Evolutionary conservation across 2,329 filamentous ascomycete genomes (phyloP), one percentile per base, ranked within the genome.

Genomic region (Colletotrichum eleusines): DNA sequence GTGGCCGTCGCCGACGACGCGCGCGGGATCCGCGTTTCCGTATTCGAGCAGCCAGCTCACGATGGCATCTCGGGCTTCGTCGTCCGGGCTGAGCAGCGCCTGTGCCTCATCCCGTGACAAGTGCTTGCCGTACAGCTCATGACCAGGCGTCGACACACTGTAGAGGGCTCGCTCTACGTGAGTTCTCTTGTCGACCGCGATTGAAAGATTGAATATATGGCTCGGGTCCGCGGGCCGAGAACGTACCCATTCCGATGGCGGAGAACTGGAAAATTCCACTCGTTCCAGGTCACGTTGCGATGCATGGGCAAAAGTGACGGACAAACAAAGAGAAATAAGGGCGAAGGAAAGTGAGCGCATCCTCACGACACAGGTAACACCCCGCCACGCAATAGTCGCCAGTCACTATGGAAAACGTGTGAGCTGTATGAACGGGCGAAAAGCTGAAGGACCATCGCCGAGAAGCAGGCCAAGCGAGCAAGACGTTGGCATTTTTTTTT

Each of bases 91-190:
- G 31, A 88, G 80, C 72, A 88, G 81, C 12, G 81, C 79, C 64
- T 84, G 83, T 65, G 88, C 83, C 72, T 87, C 83, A 12, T 85
- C 80, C 9, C 84, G 81, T 20, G 80, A 78, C 73, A 87, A 81
- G 73, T 88, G 82, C 53, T 82, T 80, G 23, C 87, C 86, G 69
- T 88, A 88, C 23, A 79, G 81, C 1, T 76, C 66, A 66, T 84
- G 80, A 5, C 77, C 79, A 0, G 87, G 87, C 0, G 85, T 84
- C 2, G 86, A 87, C 73, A 88, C 82, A 28, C 85, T 80, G 53
- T 83, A 73, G 14, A 88, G 78, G 2, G 82, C 81, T 58, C 81
- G 77, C 65, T 86, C 85, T 33, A 88, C 67, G 11, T 70, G 63
- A 3, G n/a, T 14, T 16, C 63, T 66, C 31, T 63, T 59, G 8